phyloP scores from a whole-genome alignment of 148 eudicot genomes.

The Rhododendron simsii region DNA sequence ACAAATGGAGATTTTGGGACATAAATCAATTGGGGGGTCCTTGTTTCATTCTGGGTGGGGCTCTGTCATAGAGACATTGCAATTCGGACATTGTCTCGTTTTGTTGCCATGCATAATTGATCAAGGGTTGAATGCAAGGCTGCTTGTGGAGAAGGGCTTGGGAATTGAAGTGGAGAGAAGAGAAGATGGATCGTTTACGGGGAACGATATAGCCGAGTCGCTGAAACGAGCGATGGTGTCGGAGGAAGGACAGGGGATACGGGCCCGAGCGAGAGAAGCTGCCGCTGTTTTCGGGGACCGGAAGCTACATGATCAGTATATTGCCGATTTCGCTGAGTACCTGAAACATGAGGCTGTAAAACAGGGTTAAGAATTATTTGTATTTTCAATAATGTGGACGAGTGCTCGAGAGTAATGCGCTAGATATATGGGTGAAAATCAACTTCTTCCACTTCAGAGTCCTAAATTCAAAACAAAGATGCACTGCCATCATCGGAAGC shows the following conservation, averaged over 20 bases:
- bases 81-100: slow-evolving; percentile 19
- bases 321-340: slow-evolving; percentile 11
- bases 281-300: slow-evolving; percentile 1
- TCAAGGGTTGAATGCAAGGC: slow-evolving; percentile 29
- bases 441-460: background rate
- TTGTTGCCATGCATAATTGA: slow-evolving; percentile 22
- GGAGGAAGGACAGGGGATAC: slow-evolving; percentile 4
- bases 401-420: background rate
- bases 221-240: slow-evolving; percentile 18
- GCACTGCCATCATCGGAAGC: background rate
- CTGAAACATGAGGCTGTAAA: background rate
- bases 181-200: slow-evolving; percentile 13
- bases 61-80: slow-evolving; percentile 17
- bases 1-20: slow-evolving; percentile 26
- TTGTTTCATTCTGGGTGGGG: slow-evolving; percentile 35
- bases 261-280: slow-evolving; percentile 6
- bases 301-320: slow-evolving; percentile 15
- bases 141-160: slow-evolving; percentile 27
- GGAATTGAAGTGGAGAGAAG: slow-evolving; percentile 29
- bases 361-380: background rate
- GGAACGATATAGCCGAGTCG: slow-evolving; percentile 8
- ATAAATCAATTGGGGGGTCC: slow-evolving; percentile 21
- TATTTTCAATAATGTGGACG: background rate
- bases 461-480: background rate
- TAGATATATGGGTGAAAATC: background rate